These are phyloP conservation scores for Vaccinium corymbosum DNA, from an alignment of 148 eudicot genomes.

Conservation along the genomic window DNA sequence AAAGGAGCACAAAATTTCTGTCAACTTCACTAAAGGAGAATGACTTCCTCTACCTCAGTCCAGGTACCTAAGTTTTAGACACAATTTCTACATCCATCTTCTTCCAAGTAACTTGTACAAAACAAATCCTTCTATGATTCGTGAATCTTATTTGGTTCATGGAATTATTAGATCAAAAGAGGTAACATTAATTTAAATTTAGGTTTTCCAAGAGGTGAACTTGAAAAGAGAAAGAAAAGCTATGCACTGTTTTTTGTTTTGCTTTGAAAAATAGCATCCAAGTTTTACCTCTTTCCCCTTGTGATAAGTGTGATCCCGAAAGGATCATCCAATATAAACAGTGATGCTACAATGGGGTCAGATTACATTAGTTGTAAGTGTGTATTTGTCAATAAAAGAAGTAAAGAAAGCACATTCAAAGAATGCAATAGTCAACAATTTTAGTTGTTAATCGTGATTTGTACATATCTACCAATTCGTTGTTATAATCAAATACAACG, in stretches of 20 bases:
- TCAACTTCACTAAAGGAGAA: conserved; percentile 5
- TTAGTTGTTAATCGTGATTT: not conserved
- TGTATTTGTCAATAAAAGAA: not conserved
- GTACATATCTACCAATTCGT: not conserved
- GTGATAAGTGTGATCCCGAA: not conserved
- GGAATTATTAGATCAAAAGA: not conserved
- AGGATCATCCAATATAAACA: not conserved
- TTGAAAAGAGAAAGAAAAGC: not conserved
- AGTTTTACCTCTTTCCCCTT: not conserved
- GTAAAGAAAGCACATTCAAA: not conserved
- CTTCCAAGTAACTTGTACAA: not conserved
- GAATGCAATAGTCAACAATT: not conserved
- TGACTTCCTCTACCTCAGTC: not conserved
- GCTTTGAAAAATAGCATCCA: not conserved
- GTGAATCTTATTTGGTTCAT: not conserved
- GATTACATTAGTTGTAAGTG: not conserved
- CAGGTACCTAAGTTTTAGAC: conserved; percentile 5
- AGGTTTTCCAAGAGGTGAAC: not conserved
- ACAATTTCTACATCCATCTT: not conserved
- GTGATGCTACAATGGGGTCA: not conserved
- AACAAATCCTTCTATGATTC: not conserved
- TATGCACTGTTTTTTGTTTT: not conserved
- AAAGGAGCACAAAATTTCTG: not conserved
- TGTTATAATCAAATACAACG: not conserved
- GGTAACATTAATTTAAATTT: too few species aligned